Conservation (phyloP, 371 early-diverging fungal species). For the Coelomomyces lativittatus region DNA sequence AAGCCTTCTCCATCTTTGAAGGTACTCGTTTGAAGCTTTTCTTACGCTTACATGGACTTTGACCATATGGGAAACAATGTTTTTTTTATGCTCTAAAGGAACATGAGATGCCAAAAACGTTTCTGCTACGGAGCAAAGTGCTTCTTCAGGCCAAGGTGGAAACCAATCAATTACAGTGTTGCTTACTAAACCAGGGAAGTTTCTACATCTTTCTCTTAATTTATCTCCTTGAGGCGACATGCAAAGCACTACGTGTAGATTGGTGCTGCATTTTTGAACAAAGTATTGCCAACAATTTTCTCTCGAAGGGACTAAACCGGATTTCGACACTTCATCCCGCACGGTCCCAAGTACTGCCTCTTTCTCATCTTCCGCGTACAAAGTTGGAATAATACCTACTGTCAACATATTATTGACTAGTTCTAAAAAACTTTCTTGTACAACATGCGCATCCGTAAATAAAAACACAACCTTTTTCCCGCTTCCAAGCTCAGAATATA, state of each 20-base stretch:
- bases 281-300: constrained; percentile 39
- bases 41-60: constrained; percentile 27
- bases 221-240: constrained; percentile 45
- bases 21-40: constrained; percentile 14
- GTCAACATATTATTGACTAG: constrained; percentile 43
- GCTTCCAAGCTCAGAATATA: constrained; percentile 18
- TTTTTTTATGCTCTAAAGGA: constrained; percentile 12
- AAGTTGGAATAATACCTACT: constrained; percentile 33
- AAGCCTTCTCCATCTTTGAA: constrained; percentile 29
- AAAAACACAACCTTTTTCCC: constrained; percentile 32
- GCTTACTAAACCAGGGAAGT: constrained; percentile 40
- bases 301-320: constrained; percentile 17
- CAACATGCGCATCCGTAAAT: constrained; percentile 41
- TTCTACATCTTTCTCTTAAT: constrained; percentile 32
- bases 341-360: constrained; percentile 18
- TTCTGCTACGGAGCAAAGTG: constrained; percentile 32
- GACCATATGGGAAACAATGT: constrained; percentile 36
- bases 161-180: constrained; percentile 45
- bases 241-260: constrained; percentile 32
- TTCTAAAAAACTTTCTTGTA: constrained; percentile 39
- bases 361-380: constrained; percentile 40
- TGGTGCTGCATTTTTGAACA: constrained; percentile 29
- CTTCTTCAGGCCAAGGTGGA: constrained; percentile 45
- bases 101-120: constrained; percentile 21
- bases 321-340: constrained; percentile 22